Base-by-base conservation (phyloP, 495 filamentous ascomycete species). In the Parachaetomium inaequale region DNA sequence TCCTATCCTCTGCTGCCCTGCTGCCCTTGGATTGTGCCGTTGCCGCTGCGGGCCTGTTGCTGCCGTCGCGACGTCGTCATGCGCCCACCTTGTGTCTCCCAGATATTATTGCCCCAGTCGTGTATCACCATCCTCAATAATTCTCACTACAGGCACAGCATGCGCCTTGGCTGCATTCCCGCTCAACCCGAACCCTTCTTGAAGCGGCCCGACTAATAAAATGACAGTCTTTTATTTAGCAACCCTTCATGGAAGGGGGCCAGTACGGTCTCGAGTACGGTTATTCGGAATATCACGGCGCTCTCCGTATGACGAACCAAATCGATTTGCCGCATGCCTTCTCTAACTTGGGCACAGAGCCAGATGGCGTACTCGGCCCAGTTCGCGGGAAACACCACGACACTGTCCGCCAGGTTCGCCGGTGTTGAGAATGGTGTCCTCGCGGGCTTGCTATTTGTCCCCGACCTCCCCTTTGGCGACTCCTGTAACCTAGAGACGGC, bases 401-500 rank as follows among this genome's bases (percentile, higher is more conserved):
- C 88, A 1, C 79, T 96, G 14, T 89, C 89, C 4, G 81, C 80
- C 55, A 85, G 83, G 56, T 80, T 79, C 61, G 75, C 83, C 42
- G 75, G 80, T 4, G 76, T 71, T 19, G 69, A 76, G 11, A 82
- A 81, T 53, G 83, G 81, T 21, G 73, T 81, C 29, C 80, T 91
- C 49, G 70, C 82, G 58, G 93, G 93, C 40, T 80, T 96, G 4
- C 78, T 97, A 38, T 97, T 92, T 66, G 89, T 96, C 21, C 93
- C 93, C 0, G 82, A 81, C 55, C 82, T 96, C 21, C 66, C 74
- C 6, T 45, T 61, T 1, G 66, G 74, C 51, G 82, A 87, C 59
- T 69, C 77, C 0, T 96, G 93, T 73, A 78, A 78, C 59, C 74
- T 85, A 28, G 70, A 82, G 38, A 82, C 85, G 14, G 72, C 72